Percentiles rank a stretch among this genome's conserved stretches.
phyloP scores from a whole-genome alignment of 805 yeast species.

The Candida pseudofarinosa region DNA sequence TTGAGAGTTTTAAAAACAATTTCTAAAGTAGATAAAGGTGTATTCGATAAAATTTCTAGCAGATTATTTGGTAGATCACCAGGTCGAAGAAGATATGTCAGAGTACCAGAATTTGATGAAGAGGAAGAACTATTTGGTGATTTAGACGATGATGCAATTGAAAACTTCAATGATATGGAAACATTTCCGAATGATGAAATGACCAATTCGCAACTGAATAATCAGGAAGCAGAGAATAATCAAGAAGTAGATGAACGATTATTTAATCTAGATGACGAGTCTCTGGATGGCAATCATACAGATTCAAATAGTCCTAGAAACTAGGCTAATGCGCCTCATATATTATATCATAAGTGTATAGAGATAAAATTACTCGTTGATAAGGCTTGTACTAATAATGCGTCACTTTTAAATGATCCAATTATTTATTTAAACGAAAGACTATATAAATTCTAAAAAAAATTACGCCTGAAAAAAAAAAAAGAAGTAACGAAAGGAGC shows the following conservation, averaged over 20 bases:
- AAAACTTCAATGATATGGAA: constrained; percentile 22
- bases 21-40: constrained; percentile 27
- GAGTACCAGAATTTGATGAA: constrained; percentile 35
- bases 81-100: constrained; percentile 38
- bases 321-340: too few relatives aligned
- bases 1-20: constrained; percentile 32
- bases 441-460: too few relatives aligned
- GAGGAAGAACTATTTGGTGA: constrained; percentile 40
- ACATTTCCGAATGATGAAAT: constrained; percentile 13
- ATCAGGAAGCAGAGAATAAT: constrained; percentile 15
- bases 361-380: too few relatives aligned
- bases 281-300: constrained; percentile 1
- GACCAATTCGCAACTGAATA: constrained; percentile 6
- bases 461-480: too few relatives aligned
- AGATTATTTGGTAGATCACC: constrained; percentile 33
- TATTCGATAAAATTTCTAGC: constrained; percentile 28
- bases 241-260: constrained; percentile 11
- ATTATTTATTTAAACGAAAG: too few relatives aligned
- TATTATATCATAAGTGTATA: too few relatives aligned
- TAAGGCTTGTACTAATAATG: too few relatives aligned
- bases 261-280: constrained; percentile 1
- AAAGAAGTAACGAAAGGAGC: too few relatives aligned
- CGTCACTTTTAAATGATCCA: too few relatives aligned
- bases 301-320: background rate
- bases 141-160: constrained; percentile 38